Conservation (phyloP, 1,284 basidiomycete species). For the Coriolopsis trogii region DNA sequence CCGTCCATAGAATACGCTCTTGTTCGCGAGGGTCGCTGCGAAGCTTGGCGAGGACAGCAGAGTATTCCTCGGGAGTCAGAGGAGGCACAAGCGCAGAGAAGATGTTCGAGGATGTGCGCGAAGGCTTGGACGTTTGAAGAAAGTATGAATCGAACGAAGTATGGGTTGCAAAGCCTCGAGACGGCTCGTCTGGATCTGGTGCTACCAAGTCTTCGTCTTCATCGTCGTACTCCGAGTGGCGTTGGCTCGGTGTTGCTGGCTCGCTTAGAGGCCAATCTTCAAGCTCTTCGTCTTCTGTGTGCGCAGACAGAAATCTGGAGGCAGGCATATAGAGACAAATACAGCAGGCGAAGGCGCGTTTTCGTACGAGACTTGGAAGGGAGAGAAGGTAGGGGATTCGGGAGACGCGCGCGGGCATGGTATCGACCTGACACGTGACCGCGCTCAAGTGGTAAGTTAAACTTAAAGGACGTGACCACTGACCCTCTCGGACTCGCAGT, state of each 20-base stretch:
- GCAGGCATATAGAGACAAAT: no score
- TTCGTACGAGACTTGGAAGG: no score
- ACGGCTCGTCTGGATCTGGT: conserved; percentile 16
- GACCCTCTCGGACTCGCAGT: no score
- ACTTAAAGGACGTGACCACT: no score
- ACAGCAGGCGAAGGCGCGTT: no score
- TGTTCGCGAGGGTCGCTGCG: conserved; percentile 30
- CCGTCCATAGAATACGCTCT: conserved; percentile 26
- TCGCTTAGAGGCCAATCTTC: conserved; percentile 20
- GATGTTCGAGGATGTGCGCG: conserved; percentile 74
- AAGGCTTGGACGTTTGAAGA: conserved; percentile 59
- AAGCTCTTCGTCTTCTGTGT: conserved; percentile 20
- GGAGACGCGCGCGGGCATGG: no score
- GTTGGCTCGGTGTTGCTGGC: conserved; percentile 18
- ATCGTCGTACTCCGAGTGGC: conserved; percentile 17
- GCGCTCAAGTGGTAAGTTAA: no score
- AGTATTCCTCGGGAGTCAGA: conserved; percentile 63
- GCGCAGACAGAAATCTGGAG: no score
- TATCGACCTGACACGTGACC: no score
- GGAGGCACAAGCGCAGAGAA: conserved; percentile 76
- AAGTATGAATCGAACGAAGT: conserved; percentile 87
- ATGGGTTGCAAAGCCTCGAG: conserved; percentile 32
- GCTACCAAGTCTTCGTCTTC: conserved; percentile 4
- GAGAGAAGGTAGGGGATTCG: no score
- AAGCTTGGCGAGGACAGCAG: conserved; percentile 39